Conservation (phyloP, 768 basidiomycete species). For the Phylloporus scabripes region DNA sequence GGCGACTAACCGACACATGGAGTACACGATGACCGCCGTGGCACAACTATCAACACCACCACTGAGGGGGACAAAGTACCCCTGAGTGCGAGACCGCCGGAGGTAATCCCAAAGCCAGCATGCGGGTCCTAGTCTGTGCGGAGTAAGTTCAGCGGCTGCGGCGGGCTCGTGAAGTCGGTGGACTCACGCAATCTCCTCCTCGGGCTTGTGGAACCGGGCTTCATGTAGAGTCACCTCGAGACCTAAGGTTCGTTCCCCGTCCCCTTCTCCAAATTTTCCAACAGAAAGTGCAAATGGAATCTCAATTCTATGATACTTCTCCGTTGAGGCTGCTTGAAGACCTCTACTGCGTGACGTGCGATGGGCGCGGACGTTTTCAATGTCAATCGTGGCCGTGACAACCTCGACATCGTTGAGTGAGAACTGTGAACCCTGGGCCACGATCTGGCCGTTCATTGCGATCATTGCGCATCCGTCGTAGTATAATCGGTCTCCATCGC, state of each 20-base stretch:
- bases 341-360: constrained; percentile 78
- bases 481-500: constrained; percentile 96
- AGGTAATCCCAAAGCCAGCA: constrained; percentile 99
- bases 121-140: constrained; percentile 80
- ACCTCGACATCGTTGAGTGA: constrained; percentile 96
- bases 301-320: constrained; percentile 76
- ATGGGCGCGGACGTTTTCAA: constrained; percentile 94
- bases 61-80: constrained; percentile 92
- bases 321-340: constrained; percentile 79
- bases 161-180: not conserved
- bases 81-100: constrained; percentile 85
- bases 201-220: constrained; percentile 68
- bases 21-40: constrained; percentile 91
- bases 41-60: constrained; percentile 98
- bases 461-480: constrained; percentile 98
- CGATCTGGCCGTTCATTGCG: constrained; percentile 84
- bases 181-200: constrained; percentile 95
- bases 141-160: not conserved
- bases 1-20: constrained; percentile 90
- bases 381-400: constrained; percentile 90
- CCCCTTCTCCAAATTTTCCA: constrained; percentile 64
- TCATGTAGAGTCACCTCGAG: constrained; percentile 41
- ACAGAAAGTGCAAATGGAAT: constrained; percentile 74
- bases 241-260: constrained; percentile 44
- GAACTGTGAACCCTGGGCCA: constrained; percentile 97